Evolutionary conservation across 352 stramenopile genomes (phyloP).

Genomic region (Poterioochromonas sp.): DNA sequence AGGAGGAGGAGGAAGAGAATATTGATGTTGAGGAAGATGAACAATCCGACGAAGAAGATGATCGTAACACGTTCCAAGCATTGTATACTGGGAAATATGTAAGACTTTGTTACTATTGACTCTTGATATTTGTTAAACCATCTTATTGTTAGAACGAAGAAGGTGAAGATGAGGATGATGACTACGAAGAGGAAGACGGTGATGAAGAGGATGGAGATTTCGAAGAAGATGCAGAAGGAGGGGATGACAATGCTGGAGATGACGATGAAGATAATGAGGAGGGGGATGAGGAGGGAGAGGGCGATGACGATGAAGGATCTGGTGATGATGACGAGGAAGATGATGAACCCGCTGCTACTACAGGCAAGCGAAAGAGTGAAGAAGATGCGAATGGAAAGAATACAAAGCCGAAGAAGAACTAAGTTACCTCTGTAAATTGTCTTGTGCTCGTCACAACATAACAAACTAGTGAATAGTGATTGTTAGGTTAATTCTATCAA

Average conservation of each 20-base stretch:
- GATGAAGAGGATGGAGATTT: background rate
- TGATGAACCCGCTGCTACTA: no score
- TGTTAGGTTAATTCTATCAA: no score
- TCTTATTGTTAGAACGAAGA: background rate
- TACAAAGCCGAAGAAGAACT: background rate
- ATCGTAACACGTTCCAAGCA: background rate
- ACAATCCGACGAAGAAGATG: conserved; percentile 15
- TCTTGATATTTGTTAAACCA: background rate
- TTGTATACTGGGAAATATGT: conserved; percentile 9
- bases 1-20: no score
- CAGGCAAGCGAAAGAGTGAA: conserved; percentile 7
- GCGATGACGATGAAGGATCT: background rate
- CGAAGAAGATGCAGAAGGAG: background rate
- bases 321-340: no score
- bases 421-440: no score
- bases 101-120: background rate
- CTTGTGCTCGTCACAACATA: no score
- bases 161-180: conserved; percentile 19
- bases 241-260: no score
- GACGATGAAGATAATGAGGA: no score
- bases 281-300: background rate
- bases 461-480: no score
- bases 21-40: conserved; percentile 1
- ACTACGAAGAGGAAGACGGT: background rate
- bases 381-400: no score